Percentiles rank a stretch among this genome's conserved stretches.
phyloP scores from a whole-genome alignment of 768 basidiomycete species.

The Lyophyllum semitale region DNA sequence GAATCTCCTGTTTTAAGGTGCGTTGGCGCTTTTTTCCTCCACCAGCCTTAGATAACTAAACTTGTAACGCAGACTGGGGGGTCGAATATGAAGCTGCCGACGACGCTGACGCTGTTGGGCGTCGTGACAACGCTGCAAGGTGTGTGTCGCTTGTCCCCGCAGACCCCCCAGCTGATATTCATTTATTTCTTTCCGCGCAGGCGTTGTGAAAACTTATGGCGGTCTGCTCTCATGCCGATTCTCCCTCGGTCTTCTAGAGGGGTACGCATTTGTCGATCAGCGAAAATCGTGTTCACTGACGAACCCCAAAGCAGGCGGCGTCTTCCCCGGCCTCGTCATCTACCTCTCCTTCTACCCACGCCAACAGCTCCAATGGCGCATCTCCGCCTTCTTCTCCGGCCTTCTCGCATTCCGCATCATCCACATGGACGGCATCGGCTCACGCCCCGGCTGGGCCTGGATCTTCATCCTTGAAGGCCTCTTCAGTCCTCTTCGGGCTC shows the following conservation, averaged over 20 bases:
- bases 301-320: slow-evolving; percentile 40
- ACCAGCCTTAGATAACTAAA: too few species aligned
- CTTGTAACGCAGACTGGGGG: slow-evolving; percentile 17
- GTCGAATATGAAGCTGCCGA: slow-evolving; percentile 15
- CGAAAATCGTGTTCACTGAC: neutral
- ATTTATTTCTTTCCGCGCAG: slow-evolving; percentile 23
- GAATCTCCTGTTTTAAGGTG: too few species aligned
- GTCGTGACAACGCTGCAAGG: slow-evolving; percentile 13
- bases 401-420: slow-evolving; percentile 68
- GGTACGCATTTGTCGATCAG: slow-evolving; percentile 14
- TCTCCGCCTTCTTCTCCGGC: slow-evolving; percentile 71
- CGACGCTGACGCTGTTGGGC: slow-evolving; percentile 9
- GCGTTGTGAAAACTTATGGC: slow-evolving; percentile 47
- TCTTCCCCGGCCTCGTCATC: slow-evolving; percentile 58
- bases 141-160: neutral
- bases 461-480: slow-evolving; percentile 69
- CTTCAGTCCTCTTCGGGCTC: slow-evolving; percentile 56
- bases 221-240: slow-evolving; percentile 52
- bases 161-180: neutral
- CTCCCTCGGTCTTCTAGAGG: slow-evolving; percentile 55
- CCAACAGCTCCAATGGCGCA: slow-evolving; percentile 46
- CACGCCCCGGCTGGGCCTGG: slow-evolving; percentile 67
- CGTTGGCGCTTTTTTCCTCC: too few species aligned
- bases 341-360: slow-evolving; percentile 59
- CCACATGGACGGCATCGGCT: slow-evolving; percentile 57